Evolutionary conservation across 2,329 filamentous ascomycete species (phyloP), one percentile per base, ranked within the genome.

Genomic region (Colletotrichum sp.): DNA sequence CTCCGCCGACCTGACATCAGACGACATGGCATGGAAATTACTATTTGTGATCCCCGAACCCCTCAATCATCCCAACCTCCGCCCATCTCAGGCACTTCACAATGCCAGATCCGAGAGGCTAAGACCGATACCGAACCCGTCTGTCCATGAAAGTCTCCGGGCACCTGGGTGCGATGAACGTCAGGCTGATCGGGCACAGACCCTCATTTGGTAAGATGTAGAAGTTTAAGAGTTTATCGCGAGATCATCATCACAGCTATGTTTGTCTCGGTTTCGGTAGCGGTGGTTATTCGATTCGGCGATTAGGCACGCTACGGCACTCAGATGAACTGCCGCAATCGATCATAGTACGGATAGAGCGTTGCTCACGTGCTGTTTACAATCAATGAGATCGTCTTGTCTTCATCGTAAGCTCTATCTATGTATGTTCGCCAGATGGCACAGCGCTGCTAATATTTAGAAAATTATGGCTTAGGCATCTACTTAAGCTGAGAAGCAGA

Each of bases 231-330:
- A 52, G 44, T 8, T 22, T 52, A 24, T 22, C 44, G n/a, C 44
- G 12, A 52, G 44, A 52, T 52, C 44, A 52, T 8, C 12, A 52
- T 52, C 44, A 52, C 4, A 12, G 44, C 44, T 52, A 22, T 52
- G 15, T 52, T 13, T 52, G 10, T 24, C n/a, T 52, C 44, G 44
- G 44, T 52, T 52, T 52, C 44, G 44, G 44, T 52, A 13, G 44
- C 44, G 3, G 2, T 0, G 44, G n/a, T 22, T 24, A 22, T 22
- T 22, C 44, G 44, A 24, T 24, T 52, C 44, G 44, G n/a, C n/a
- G n/a, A 22, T 52, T 52, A 13, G 44, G 6, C 6, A 52, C 3
- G n/a, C 1, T 0, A 5, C 0, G n/a, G 44, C 3, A 22, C n/a
- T 52, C n/a, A 22, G n/a, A 52, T 22, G 44, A 52, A 52, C 44